These are phyloP conservation scores for Malassezia vespertilionis DNA, from an alignment of 1,284 basidiomycete genomes.

Conservation along the genomic window DNA sequence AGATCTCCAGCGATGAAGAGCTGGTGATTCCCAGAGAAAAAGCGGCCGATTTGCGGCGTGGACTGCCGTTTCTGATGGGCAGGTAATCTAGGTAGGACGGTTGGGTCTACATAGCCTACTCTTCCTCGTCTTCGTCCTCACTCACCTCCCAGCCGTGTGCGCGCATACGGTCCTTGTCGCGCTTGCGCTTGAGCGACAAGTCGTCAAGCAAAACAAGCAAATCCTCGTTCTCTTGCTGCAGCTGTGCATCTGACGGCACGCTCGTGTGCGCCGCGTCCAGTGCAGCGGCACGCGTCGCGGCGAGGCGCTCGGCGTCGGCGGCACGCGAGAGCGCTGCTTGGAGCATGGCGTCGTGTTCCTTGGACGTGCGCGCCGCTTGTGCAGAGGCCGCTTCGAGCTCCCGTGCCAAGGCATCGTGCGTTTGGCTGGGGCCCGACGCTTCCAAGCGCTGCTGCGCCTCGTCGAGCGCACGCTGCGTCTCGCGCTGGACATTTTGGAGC, in stretches of 20 bases:
- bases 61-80: slow-evolving; percentile 1
- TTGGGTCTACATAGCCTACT: no score
- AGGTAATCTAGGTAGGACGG: no score
- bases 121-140: slow-evolving; percentile 63
- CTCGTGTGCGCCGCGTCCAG: background rate
- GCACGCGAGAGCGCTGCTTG: background rate
- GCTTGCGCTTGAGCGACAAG: slow-evolving; percentile 67
- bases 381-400: background rate
- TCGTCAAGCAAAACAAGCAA: slow-evolving; percentile 86
- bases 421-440: no score
- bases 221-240: slow-evolving; percentile 88
- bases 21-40: slow-evolving; percentile 9
- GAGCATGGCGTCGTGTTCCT: background rate
- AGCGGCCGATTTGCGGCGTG: background rate
- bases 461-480: background rate
- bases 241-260: background rate
- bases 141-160: slow-evolving; percentile 65
- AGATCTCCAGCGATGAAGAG: slow-evolving; percentile 11
- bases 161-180: slow-evolving; percentile 67
- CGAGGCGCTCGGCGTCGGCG: background rate
- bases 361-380: background rate
- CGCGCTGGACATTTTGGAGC: background rate
- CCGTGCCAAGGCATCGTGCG: no score
- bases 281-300: background rate
- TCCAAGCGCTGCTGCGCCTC: background rate